Conservation (phyloP, 129 eudicot genomes). For the Solidago caesia region DNA sequence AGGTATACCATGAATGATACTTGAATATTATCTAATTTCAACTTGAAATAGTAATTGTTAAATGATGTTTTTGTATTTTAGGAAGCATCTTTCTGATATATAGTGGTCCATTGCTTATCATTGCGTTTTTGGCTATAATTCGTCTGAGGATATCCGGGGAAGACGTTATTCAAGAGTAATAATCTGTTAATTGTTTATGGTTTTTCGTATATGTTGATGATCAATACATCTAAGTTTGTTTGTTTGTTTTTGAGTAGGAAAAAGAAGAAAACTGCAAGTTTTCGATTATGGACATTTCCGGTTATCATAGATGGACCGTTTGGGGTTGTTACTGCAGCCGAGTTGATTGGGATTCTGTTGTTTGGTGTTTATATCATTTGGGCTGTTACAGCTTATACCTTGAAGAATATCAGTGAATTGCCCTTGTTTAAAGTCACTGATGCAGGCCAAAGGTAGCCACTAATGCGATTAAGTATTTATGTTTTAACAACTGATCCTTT, state of each 20-base stretch:
- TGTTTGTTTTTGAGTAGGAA: conserved; percentile 35
- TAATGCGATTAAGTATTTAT: not conserved
- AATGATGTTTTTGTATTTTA: conserved; percentile 24
- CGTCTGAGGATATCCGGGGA: conserved; percentile 52
- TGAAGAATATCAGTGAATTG: conserved; percentile 29
- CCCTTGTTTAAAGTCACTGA: conserved; percentile 30
- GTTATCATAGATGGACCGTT: conserved; percentile 80
- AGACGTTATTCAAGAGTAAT: conserved; percentile 61
- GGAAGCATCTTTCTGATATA: conserved; percentile 61
- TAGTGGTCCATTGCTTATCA: conserved; percentile 61
- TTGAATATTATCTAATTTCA: not conserved
- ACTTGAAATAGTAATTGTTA: not conserved
- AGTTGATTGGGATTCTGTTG: conserved; percentile 64
- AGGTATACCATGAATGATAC: conserved; percentile 36
- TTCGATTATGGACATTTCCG: conserved; percentile 88
- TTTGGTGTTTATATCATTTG: conserved; percentile 59
- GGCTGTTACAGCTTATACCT: conserved; percentile 46
- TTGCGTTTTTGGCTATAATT: conserved; percentile 60
- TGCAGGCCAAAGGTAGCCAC: conserved; percentile 36
- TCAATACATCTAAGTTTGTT: not conserved
- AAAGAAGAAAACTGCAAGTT: conserved; percentile 47
- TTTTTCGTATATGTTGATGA: not conserved
- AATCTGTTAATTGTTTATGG: not conserved
- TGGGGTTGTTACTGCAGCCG: conserved; percentile 94
- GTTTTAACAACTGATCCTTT: not conserved